phyloP scores from a whole-genome alignment of 179 eudicot species.

The Gypsophila paniculata region DNA sequence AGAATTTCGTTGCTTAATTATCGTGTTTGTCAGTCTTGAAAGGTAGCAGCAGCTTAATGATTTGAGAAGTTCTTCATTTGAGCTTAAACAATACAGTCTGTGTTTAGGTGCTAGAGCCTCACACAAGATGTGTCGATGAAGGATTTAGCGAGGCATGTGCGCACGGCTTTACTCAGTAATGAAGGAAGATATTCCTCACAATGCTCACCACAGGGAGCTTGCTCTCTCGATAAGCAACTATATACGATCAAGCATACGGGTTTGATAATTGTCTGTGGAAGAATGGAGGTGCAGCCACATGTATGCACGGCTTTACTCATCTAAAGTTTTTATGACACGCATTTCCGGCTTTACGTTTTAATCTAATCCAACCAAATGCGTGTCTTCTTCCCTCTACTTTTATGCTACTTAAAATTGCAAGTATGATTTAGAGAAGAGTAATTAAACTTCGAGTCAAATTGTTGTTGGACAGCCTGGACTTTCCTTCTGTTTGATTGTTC shows the following conservation, averaged over 20 bases:
- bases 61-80: not conserved
- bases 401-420: not conserved
- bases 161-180: too few relatives aligned
- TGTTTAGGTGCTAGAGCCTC: slow-evolving; percentile 85
- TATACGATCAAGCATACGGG: slow-evolving; percentile 95
- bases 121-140: slow-evolving; percentile 87
- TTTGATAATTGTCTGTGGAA: slow-evolving; percentile 84
- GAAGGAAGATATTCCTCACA: slow-evolving; percentile 98
- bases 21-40: not conserved
- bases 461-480: slow-evolving; percentile 1
- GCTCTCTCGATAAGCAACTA: slow-evolving; percentile 87
- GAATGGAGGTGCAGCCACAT: slow-evolving; percentile 97
- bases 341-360: not conserved
- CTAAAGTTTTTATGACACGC: not conserved
- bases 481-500: not conserved
- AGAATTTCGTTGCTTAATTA: not conserved
- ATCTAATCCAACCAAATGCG: not conserved
- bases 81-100: slow-evolving; percentile 11
- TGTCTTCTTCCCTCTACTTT: not conserved
- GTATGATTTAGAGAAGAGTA: not conserved
- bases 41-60: not conserved
- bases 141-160: slow-evolving; percentile 89
- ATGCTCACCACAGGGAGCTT: slow-evolving; percentile 94
- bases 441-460: not conserved
- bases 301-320: slow-evolving; percentile 41